Percentiles rank a stretch among this genome's conserved stretches.
Conservation (phyloP, 768 basidiomycete species). For the Fomitopsis pulvina region DNA sequence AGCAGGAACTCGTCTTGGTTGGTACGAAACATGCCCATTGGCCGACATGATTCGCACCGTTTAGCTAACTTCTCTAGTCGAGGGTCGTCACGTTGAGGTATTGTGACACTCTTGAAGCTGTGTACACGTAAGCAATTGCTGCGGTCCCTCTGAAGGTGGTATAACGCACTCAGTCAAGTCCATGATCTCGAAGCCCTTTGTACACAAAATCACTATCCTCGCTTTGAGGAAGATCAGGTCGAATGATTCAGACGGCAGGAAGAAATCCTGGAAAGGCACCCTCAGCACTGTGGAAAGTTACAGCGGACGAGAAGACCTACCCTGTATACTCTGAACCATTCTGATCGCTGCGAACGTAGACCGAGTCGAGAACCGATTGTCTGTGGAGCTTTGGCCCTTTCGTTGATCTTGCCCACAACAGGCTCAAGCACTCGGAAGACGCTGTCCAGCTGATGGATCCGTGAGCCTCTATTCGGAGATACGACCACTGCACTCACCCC, state of each 20-base stretch:
- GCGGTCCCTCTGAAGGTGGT: background rate
- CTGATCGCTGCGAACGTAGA: slow-evolving; percentile 73
- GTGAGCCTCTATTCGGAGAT: background rate
- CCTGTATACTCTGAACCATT: slow-evolving; percentile 94
- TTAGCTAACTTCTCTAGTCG: slow-evolving; percentile 62
- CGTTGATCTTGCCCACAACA: slow-evolving; percentile 83
- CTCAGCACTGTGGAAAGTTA: background rate
- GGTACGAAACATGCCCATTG: slow-evolving; percentile 86
- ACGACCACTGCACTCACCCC: slow-evolving; percentile 40
- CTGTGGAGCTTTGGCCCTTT: slow-evolving; percentile 62
- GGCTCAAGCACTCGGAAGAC: slow-evolving; percentile 98
- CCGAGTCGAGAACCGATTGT: slow-evolving; percentile 70
- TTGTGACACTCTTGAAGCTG: slow-evolving; percentile 84
- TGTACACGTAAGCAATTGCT: background rate
- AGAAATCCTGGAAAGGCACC: slow-evolving; percentile 56
- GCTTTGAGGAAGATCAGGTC: slow-evolving; percentile 91
- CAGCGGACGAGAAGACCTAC: slow-evolving; percentile 22
- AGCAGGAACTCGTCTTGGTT: slow-evolving; percentile 86
- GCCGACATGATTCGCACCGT: slow-evolving; percentile 73
- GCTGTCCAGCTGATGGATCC: slow-evolving; percentile 56
- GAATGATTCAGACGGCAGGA: slow-evolving; percentile 85
- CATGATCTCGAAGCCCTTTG: slow-evolving; percentile 97
- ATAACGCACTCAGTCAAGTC: slow-evolving; percentile 80
- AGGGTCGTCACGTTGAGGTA: slow-evolving; percentile 76
- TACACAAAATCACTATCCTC: slow-evolving; percentile 88